These are phyloP conservation scores for Phycomyces blakesleeanus DNA, from an alignment of 192 early-diverging fungal genomes.

Conservation along the genomic window DNA sequence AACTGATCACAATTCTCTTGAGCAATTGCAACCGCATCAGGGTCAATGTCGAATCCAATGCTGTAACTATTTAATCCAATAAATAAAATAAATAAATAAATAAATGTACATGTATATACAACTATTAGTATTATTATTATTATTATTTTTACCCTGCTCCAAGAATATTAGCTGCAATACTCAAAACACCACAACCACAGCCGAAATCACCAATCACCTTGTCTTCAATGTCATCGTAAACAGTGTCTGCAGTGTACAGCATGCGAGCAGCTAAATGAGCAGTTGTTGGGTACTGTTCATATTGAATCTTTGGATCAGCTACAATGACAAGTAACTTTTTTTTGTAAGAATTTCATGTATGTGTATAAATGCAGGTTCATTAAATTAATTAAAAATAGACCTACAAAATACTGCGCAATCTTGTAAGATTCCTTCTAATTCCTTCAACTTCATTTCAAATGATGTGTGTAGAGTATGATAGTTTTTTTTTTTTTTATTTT, in stretches of 20 bases:
- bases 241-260: constrained; percentile 69
- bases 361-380: too few relatives aligned
- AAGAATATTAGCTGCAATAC: constrained; percentile 56
- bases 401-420: constrained; percentile 57
- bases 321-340: too few relatives aligned
- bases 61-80: constrained; percentile 35
- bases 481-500: not conserved
- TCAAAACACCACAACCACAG: constrained; percentile 74
- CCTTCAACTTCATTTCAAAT: constrained; percentile 63
- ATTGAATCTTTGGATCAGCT: constrained; percentile 65
- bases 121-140: too few relatives aligned
- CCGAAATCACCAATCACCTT: constrained; percentile 73
- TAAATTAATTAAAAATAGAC: not conserved
- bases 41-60: constrained; percentile 69
- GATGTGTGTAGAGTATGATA: not conserved
- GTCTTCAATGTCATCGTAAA: constrained; percentile 69
- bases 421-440: constrained; percentile 63
- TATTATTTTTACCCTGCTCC: constrained; percentile 53
- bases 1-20: constrained; percentile 63
- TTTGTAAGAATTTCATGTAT: too few relatives aligned
- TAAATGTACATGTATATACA: too few relatives aligned
- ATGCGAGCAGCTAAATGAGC: constrained; percentile 72
- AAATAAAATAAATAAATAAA: not conserved
- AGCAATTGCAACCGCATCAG: constrained; percentile 65
- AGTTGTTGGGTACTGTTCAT: constrained; percentile 79